Evolutionary conservation across 371 early-diverging fungal species (phyloP), one percentile per base, ranked within the genome.

Genomic region (Saksenaea oblongispora): DNA sequence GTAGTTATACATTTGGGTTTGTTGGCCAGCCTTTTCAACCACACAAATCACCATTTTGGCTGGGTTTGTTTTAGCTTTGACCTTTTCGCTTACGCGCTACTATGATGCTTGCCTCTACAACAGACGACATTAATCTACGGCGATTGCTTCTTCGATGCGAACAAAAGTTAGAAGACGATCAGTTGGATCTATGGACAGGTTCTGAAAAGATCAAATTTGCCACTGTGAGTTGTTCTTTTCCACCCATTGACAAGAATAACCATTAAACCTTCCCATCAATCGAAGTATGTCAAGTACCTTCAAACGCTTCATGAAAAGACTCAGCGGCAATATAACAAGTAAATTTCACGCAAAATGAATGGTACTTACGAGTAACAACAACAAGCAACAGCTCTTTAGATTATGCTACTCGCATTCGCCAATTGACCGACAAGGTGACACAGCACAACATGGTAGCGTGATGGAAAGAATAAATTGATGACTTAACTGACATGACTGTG

Each of bases 201-300:
- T 71, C 69, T 18, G 74, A 80, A 37, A 73, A 73, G 65, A 62
- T 65, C 54, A 75, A 73, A 58, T 73, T 71, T 58, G 71, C 71
- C 17, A 65, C 75, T 17, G 80, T 79, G 59, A 70, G 58, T 27
- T 44, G 8, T 10, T 47, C 22, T 4, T n/a, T 22, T 47, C 22
- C 10, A 1, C 24, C n/a, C n/a, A n/a, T 26, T 47, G n/a, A 18
- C 22, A 22, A 18, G 17, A 18, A 18, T 22, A 22, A 8, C 22
- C 24, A n/a, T 39, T 39, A 3, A 39, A 2, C n/a, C 15, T 39
- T 3, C 11, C 10, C 2, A 47, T 47, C 22, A 51, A 31, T 7
- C 31, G n/a, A 27, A 56, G 57, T 56, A 56, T 24, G 57, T 56
- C 8, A 56, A 34, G n/a, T 56, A 56, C 14, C 57, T 56, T 9